Base-by-base conservation (phyloP, 352 stramenopile species). In the Globisporangium okanoganense region DNA sequence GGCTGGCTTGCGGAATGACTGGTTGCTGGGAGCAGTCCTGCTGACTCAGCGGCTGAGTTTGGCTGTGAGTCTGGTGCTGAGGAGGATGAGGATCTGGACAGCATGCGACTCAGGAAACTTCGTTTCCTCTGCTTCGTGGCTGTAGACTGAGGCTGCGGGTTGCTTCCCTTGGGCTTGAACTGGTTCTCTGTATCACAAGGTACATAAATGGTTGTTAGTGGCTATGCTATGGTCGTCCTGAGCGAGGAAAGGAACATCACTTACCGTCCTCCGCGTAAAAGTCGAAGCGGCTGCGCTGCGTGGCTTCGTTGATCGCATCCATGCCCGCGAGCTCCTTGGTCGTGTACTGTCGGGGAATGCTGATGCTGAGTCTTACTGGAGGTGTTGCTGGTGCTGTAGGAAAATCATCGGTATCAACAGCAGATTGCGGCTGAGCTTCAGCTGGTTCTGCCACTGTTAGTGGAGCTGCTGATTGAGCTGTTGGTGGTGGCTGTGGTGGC, bases 281-380 rank as follows among this genome's bases (percentile, higher is more conserved):
- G 44, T 69, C 65, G 36, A 77, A 69, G 20, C 56, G 63, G 31
- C 65, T 70, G n/a, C 65, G 71, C 33, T 65, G 61, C 25, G 64
- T 56, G n/a, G 68, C 52, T 40, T 73, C 65, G 1, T 51, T 62
- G 43, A 79, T 73, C 9, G 69, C 63, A 27, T 70, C 55, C 53
- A 71, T 68, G 31, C 68, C 71, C 36, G 63, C 62, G 3, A 75
- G 54, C 13, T 67, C 51, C 13, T 58, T 64, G 7, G 49, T 54
- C 7, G 31, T 51, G 43, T 63, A 64, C 12, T 56, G 43, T 33
- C 52, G 43, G 5, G 58, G 16, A 16, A 53, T 22, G 41, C 18
- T 36, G 35, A 40, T 51, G 45, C 50, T 48, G 18, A 33, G 27
- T 53, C 25, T 47, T 5, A 45, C 8, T 33, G 38, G 35, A 10